Evolutionary conservation across 164 flowering plant species (phyloP).

Genomic region (Kingdonia uniflora): DNA sequence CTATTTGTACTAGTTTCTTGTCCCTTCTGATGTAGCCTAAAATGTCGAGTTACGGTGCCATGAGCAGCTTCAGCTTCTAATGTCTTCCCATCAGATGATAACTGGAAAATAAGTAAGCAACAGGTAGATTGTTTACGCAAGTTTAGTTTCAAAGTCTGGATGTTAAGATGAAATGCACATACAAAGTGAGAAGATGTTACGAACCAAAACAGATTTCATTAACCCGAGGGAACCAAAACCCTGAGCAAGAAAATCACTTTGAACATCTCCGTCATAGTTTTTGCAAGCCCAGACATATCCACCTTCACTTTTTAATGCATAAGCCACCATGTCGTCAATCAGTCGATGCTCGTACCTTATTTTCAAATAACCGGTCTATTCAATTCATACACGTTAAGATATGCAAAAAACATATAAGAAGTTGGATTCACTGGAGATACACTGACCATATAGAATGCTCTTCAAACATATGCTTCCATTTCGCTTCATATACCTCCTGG

Average conservation of each 20-base stretch:
- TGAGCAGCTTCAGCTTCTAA: slow-evolving; percentile 99
- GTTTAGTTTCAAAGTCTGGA: too few species aligned
- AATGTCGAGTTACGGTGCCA: slow-evolving; percentile 97
- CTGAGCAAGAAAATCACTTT: slow-evolving; percentile 98
- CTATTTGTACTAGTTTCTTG: slow-evolving; percentile 98
- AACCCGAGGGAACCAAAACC: slow-evolving; percentile 99
- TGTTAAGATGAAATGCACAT: background rate
- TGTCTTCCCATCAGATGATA: slow-evolving; percentile 92
- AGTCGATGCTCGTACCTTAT: slow-evolving; percentile 97
- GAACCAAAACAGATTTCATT: slow-evolving; percentile 90
- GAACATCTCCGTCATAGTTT: slow-evolving; percentile 99
- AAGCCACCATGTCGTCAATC: slow-evolving; percentile 99
- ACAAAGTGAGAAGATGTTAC: slow-evolving; percentile 8
- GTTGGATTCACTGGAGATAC: background rate
- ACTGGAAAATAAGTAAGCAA: slow-evolving; percentile 27
- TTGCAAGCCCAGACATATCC: slow-evolving; percentile 99
- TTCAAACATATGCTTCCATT: slow-evolving; percentile 87
- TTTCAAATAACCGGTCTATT: slow-evolving; percentile 10
- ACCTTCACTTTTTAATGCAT: slow-evolving; percentile 90
- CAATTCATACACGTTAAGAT: background rate
- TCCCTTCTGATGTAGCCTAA: slow-evolving; percentile 76
- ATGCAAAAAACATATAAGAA: background rate
- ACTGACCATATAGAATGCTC: slow-evolving; percentile 77
- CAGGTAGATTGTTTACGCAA: too few species aligned
- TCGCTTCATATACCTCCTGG: slow-evolving; percentile 87